phyloP scores from a whole-genome alignment of 2,329 filamentous ascomycete genomes.

The Triangularia setosa region DNA sequence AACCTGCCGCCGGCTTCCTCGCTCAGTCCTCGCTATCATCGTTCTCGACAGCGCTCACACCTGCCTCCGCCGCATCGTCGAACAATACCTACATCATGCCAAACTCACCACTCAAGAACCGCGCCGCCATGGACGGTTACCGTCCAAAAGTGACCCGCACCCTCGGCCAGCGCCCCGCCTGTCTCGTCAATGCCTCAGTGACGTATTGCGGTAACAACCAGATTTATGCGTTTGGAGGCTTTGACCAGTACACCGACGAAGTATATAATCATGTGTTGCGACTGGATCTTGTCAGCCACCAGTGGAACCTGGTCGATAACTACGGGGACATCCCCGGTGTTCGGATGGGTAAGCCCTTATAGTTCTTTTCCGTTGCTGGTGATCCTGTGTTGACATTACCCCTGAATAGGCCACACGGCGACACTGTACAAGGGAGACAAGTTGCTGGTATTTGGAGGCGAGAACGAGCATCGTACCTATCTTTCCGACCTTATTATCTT shows the following conservation, averaged over 20 bases:
- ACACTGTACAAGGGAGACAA: slow-evolving; percentile 92
- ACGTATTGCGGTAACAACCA: slow-evolving; percentile 98
- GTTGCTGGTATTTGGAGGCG: slow-evolving; percentile 93
- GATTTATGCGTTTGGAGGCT: slow-evolving; percentile 97
- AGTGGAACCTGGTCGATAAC: slow-evolving; percentile 96
- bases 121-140: slow-evolving; percentile 67
- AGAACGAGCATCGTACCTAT: slow-evolving; percentile 95
- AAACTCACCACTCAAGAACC: slow-evolving; percentile 69
- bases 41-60: slow-evolving; percentile 34
- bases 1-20: slow-evolving; percentile 26
- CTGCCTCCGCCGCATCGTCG: slow-evolving; percentile 50
- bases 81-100: slow-evolving; percentile 90
- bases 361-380: slow-evolving; percentile 11
- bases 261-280: slow-evolving; percentile 96
- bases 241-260: slow-evolving; percentile 98
- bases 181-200: slow-evolving; percentile 94
- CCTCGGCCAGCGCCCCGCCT: slow-evolving; percentile 78
- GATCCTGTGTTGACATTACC: slow-evolving; percentile 13
- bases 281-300: slow-evolving; percentile 79
- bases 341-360: slow-evolving; percentile 72
- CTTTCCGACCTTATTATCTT: slow-evolving; percentile 95
- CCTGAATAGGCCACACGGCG: slow-evolving; percentile 76
- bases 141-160: slow-evolving; percentile 79
- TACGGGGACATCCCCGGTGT: slow-evolving; percentile 97
- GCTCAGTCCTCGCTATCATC: slow-evolving; percentile 26